These are phyloP conservation scores for Simplicillium aogashimaense DNA, from an alignment of 2,329 filamentous ascomycete species.

Conservation along the genomic window DNA sequence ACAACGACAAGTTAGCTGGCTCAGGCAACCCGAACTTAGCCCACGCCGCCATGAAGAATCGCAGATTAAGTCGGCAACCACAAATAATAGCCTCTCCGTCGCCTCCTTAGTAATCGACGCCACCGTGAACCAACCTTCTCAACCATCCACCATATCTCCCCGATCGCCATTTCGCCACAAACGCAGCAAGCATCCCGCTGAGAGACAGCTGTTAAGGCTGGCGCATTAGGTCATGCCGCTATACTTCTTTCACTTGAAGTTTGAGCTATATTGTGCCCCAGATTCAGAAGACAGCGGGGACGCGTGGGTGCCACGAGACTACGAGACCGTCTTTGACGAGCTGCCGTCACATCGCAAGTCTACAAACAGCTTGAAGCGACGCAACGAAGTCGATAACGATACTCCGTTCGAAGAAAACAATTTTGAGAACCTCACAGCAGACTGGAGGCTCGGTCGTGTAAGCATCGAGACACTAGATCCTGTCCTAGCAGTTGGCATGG, in stretches of 20 bases:
- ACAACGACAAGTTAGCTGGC: too few relatives aligned
- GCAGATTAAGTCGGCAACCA: too few relatives aligned
- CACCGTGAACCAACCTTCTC: too few relatives aligned
- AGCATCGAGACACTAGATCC: slow-evolving; percentile 76
- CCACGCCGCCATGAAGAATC: too few relatives aligned
- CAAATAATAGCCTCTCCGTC: too few relatives aligned
- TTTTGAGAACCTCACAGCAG: slow-evolving; percentile 21
- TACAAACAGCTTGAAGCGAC: neutral
- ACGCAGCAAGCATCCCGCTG: too few relatives aligned
- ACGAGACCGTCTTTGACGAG: slow-evolving; percentile 43
- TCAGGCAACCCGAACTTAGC: too few relatives aligned
- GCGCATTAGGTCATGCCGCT: slow-evolving; percentile 38
- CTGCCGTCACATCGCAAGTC: slow-evolving; percentile 38
- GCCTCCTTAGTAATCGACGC: too few relatives aligned
- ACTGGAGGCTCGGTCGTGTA: slow-evolving; percentile 78
- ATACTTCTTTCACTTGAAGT: slow-evolving; percentile 57
- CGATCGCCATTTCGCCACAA: too few relatives aligned
- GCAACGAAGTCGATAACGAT: neutral
- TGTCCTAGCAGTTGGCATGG: slow-evolving; percentile 16
- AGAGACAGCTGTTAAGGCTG: too few relatives aligned
- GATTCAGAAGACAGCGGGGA: slow-evolving; percentile 18
- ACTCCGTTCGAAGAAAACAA: too few relatives aligned
- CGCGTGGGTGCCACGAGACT: slow-evolving; percentile 38
- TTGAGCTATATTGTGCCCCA: slow-evolving; percentile 50
- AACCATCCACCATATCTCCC: too few relatives aligned